These are phyloP conservation scores for Zanthoxylum bungeanum DNA, from an alignment of 345 rosid species.

Conservation along the genomic window DNA sequence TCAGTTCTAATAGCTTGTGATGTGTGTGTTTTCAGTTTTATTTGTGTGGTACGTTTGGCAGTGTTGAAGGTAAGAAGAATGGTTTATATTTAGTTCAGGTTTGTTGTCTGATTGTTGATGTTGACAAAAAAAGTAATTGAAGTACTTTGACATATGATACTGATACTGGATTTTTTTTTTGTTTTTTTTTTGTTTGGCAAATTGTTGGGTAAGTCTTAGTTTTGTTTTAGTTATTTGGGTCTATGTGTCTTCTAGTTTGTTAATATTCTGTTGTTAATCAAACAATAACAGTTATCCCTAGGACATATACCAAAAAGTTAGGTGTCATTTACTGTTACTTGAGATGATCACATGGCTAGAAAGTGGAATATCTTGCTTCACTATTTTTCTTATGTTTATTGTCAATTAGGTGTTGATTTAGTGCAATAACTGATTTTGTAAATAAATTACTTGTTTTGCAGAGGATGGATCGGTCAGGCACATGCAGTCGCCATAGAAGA, in stretches of 20 bases:
- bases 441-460: slow-evolving; percentile 30
- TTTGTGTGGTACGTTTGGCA: neutral
- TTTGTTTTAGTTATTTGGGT: too few relatives aligned
- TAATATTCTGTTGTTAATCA: neutral
- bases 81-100: neutral
- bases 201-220: neutral
- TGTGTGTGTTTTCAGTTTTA: neutral
- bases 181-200: too few relatives aligned
- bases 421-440: neutral
- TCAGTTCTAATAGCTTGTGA: neutral
- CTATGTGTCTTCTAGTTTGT: neutral
- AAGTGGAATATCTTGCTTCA: neutral
- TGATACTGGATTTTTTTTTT: neutral
- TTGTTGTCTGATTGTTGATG: neutral
- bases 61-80: neutral
- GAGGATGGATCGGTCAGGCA: slow-evolving; percentile 89
- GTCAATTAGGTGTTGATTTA: neutral
- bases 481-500: slow-evolving; percentile 74
- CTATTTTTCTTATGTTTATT: too few relatives aligned
- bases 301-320: neutral
- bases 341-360: neutral
- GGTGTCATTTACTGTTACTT: neutral
- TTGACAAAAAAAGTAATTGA: neutral
- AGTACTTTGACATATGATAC: neutral
- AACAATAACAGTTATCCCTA: neutral